Evolutionary conservation across 2,329 filamentous ascomycete species (phyloP).

Genomic region (Aotearoamyces nothofagi): DNA sequence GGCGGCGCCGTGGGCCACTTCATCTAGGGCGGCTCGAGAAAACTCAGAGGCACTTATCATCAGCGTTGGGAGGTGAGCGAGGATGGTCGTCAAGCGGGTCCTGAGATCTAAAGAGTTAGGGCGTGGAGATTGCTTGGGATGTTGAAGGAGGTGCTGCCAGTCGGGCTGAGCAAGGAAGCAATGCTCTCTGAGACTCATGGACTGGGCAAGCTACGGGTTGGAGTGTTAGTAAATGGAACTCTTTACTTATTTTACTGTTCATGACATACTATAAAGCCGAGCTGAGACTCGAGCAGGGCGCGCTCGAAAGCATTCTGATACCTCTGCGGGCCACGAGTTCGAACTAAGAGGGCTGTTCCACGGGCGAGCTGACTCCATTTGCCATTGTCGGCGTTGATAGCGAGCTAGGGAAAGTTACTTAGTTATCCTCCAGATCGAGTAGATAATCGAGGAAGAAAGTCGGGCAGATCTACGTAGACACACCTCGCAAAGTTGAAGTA

Average conservation of each 20-base stretch:
- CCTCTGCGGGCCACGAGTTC: constrained; percentile 4
- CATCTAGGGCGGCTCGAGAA: no score
- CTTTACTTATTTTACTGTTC: no score
- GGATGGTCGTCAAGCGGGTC: no score
- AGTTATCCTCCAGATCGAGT: no score
- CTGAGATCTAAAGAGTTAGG: no score
- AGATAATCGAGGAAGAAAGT: no score
- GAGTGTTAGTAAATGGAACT: no score
- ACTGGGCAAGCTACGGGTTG: constrained; percentile 2
- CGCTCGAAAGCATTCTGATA: constrained; percentile 7
- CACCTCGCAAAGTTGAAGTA: constrained; percentile 9
- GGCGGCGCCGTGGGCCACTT: no score
- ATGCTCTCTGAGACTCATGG: constrained; percentile 1
- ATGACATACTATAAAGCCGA: constrained; percentile 6
- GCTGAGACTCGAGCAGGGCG: constrained; percentile 8
- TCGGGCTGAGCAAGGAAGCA: constrained; percentile 3
- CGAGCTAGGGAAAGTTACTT: constrained; percentile 4
- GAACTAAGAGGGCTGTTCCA: constrained; percentile 5
- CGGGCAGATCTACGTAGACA: no score
- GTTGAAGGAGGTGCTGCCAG: constrained; percentile 3
- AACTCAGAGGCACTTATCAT: no score
- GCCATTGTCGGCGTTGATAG: constrained; percentile 5
- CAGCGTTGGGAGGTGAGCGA: no score
- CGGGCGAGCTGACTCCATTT: constrained; percentile 7
- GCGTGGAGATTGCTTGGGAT: no score